These are phyloP conservation scores for Fusarium begoniae DNA, from an alignment of 2,329 filamentous ascomycete genomes.

Conservation along the genomic window DNA sequence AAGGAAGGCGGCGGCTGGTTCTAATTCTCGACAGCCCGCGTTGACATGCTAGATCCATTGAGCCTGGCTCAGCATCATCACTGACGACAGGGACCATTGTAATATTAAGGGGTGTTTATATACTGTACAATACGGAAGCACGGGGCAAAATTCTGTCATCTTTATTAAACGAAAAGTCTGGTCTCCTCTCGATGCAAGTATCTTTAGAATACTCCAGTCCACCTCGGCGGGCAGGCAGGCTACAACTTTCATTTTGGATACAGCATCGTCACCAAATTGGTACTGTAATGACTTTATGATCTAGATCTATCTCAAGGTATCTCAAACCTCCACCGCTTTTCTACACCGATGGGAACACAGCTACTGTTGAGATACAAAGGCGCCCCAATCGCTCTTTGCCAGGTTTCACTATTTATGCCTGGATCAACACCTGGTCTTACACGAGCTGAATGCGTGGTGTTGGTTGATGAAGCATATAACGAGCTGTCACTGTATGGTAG, in stretches of 20 bases:
- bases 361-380: neutral
- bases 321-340: neutral
- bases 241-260: neutral
- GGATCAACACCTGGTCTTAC: neutral
- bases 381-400: neutral
- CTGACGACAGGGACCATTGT: neutral
- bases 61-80: neutral
- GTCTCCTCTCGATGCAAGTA: neutral
- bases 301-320: neutral
- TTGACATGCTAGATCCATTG: neutral
- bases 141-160: rapidly evolving
- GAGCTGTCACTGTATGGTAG: neutral
- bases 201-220: neutral
- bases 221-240: neutral
- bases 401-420: neutral
- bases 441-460: neutral
- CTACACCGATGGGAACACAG: neutral
- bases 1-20: conserved; percentile 45
- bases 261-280: neutral
- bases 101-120: conserved; percentile 6
- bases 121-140: conserved; percentile 18
- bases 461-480: neutral
- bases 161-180: neutral
- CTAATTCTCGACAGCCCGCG: neutral
- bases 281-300: too few species aligned